Evolutionary conservation across 345 rosid species (phyloP), one percentile per base, ranked within the genome.

Genomic region (Eucalyptus cloeziana): DNA sequence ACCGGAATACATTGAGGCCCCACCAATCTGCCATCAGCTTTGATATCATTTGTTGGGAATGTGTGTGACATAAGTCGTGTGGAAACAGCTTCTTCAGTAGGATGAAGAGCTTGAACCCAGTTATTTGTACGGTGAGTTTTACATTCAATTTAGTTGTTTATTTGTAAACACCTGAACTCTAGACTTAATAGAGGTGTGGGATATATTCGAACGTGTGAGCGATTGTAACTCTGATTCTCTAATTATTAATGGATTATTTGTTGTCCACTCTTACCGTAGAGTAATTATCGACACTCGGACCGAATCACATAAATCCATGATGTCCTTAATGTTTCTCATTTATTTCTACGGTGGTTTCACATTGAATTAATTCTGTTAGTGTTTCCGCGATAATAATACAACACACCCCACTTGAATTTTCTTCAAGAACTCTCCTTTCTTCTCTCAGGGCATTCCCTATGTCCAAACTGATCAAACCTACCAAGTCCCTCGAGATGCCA

Each of bases 41-140:
- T 62, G 31, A 62, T 62, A 62, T 1, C 69, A 13, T 62, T 27
- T 11, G 16, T 27, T 62, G 15, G 8, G 69, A 62, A 13, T 62
- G 1, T 6, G 33, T 13, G 2, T 13, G n/a, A 30, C 31, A 62
- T 13, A 62, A 62, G 33, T 30, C 8, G 17, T 27, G n/a, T 27
- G n/a, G 13, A 62, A 62, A 27, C 1, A 27, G 3, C 16, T 60
- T 60, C 2, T 62, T 62, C 2, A 60, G 0, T 0, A 0, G 33
- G 16, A 62, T 8, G 8, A 12, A 62, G 69, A 62, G 17, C 4
- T 62, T 62, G 69, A 30, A 12, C 8, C 31, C 2, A 30, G 33
- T 62, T 16, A 62, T 62, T 30, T 13, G 33, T 62, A 7, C 0
- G 1, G 8, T 62, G 31, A 12, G 31, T 62, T 62, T 62, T 62